These are phyloP conservation scores for Capsaspora owczarzaki DNA, from an alignment of 78 protist genomes.

Conservation along the genomic window DNA sequence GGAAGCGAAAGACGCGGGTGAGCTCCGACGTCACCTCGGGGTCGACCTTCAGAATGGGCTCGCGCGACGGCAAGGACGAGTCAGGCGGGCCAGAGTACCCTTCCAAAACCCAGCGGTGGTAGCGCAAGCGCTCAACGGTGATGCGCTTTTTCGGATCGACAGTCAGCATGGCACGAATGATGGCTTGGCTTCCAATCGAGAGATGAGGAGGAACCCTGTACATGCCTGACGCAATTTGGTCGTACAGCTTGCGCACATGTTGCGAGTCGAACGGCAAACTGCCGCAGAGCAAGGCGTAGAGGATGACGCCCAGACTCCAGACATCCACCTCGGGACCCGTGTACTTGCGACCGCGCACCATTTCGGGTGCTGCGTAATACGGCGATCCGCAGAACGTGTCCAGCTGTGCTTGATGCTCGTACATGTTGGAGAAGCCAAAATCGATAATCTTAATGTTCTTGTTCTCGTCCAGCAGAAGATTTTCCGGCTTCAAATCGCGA, in stretches of 20 bases:
- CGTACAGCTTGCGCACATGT: conserved; percentile 80
- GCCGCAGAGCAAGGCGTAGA: conserved; percentile 94
- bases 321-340: conserved; percentile 25
- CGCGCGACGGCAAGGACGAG: not conserved
- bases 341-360: conserved; percentile 43
- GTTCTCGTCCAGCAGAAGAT: conserved; percentile 55
- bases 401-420: not conserved
- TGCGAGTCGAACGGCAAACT: conserved; percentile 95
- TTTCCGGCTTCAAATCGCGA: conserved; percentile 81
- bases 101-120: not conserved
- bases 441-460: conserved; percentile 71
- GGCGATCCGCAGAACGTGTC: conserved; percentile 50
- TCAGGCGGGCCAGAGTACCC: not conserved
- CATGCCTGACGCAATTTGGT: conserved; percentile 65
- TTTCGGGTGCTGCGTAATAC: conserved; percentile 66
- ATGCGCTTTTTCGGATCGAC: not conserved
- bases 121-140: not conserved
- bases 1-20: too few relatives aligned
- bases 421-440: conserved; percentile 60
- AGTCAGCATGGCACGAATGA: not conserved
- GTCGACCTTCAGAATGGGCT: too few relatives aligned
- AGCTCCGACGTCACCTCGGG: too few relatives aligned
- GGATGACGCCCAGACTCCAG: conserved; percentile 46
- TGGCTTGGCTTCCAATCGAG: not conserved
- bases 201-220: conserved; percentile 46